Conservation (phyloP, 495 filamentous ascomycete species). For the Symbiotaphrina buchneri region DNA sequence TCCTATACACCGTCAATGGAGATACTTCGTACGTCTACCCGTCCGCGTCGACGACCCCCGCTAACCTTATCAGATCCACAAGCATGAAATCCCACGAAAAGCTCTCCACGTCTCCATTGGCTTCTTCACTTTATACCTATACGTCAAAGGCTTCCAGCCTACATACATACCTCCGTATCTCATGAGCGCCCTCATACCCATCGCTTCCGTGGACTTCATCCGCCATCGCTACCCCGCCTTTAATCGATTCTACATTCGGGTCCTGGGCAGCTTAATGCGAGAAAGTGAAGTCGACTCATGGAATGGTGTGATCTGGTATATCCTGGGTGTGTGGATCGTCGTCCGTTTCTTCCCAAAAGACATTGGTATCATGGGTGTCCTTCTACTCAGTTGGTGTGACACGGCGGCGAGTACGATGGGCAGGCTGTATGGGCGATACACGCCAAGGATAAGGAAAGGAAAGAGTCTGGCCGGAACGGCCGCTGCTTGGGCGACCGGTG, state of each 20-base stretch:
- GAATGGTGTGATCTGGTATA: constrained; percentile 94
- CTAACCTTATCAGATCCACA: constrained; percentile 24
- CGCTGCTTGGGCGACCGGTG: constrained; percentile 63
- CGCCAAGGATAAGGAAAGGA: constrained; percentile 56
- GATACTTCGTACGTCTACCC: constrained; percentile 28
- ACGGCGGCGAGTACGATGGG: constrained; percentile 90
- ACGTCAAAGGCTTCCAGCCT: constrained; percentile 52
- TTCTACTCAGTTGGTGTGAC: constrained; percentile 93
- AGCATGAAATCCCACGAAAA: constrained; percentile 59
- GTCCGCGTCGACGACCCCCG: background rate
- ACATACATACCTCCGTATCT: constrained; percentile 60
- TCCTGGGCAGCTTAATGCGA: constrained; percentile 79
- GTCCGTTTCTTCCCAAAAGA: constrained; percentile 85
- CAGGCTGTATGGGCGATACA: constrained; percentile 69
- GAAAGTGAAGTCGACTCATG: constrained; percentile 81
- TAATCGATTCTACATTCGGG: constrained; percentile 71
- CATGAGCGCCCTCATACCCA: constrained; percentile 66
- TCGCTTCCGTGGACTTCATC: constrained; percentile 57
- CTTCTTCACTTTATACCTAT: constrained; percentile 70
- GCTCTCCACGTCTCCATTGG: constrained; percentile 81
- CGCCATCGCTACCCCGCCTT: constrained; percentile 60
- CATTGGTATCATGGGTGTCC: constrained; percentile 66
- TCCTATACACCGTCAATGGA: constrained; percentile 65
- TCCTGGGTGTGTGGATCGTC: constrained; percentile 71
- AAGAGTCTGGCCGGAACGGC: constrained; percentile 82